These are phyloP conservation scores for Xylaria digitata DNA, from an alignment of 2,329 filamentous ascomycete species.

Conservation along the genomic window DNA sequence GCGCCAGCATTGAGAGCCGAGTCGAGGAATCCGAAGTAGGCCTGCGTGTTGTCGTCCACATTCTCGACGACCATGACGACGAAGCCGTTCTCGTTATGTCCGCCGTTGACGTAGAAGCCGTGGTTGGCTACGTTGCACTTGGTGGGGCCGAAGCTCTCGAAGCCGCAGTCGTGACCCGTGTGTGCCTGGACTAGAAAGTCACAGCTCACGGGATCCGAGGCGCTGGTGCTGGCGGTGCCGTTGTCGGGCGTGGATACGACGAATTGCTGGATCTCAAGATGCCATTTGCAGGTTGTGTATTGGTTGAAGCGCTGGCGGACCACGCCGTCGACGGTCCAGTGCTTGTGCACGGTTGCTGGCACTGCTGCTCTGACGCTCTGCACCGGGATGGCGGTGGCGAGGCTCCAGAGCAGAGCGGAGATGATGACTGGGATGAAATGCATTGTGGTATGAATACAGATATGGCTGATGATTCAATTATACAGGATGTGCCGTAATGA, in stretches of 20 bases:
- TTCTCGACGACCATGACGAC: constrained; percentile 36
- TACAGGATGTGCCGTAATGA: not conserved
- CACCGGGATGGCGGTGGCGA: constrained; percentile 2
- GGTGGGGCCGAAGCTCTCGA: constrained; percentile 17
- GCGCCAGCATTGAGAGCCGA: constrained; percentile 34
- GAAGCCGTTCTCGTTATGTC: constrained; percentile 38
- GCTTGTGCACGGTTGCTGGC: not conserved
- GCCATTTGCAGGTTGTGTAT: constrained; percentile 37
- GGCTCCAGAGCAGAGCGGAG: not conserved
- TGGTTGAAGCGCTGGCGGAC: constrained; percentile 26
- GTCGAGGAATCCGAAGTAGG: constrained; percentile 41
- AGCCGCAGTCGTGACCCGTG: constrained; percentile 36
- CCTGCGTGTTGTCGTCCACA: constrained; percentile 8
- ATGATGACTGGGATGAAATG: constrained; percentile 6
- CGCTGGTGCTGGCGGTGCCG: not conserved
- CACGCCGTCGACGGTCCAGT: constrained; percentile 38
- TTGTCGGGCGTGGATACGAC: not conserved
- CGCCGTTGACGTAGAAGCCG: constrained; percentile 34
- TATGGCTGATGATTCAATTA: not conserved
- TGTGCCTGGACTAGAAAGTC: constrained; percentile 17
- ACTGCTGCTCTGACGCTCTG: not conserved
- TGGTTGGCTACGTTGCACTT: constrained; percentile 15
- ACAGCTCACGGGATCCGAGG: constrained; percentile 2
- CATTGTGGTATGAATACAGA: constrained; percentile 24
- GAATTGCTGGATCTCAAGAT: constrained; percentile 29